Percentiles rank a stretch among this genome's conserved stretches.
These are phyloP conservation scores for Phytophthora boehmeriae DNA, from an alignment of 352 stramenopile genomes.

Conservation along the genomic window DNA sequence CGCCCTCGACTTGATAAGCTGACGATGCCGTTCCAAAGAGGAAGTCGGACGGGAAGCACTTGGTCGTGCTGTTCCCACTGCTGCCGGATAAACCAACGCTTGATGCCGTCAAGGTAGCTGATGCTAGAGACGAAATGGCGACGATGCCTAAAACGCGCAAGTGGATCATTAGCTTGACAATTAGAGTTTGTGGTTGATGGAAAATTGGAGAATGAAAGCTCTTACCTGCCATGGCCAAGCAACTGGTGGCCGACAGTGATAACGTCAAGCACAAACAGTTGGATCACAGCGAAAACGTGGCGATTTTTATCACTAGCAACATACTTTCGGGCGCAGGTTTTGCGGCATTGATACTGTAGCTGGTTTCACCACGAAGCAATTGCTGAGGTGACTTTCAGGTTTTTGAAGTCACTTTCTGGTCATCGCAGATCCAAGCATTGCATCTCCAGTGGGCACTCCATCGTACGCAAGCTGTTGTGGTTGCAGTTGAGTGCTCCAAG, in stretches of 20 bases:
- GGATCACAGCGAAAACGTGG: too few species aligned
- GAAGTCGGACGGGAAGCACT: constrained; percentile 77
- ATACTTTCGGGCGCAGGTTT: too few species aligned
- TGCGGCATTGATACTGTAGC: too few species aligned
- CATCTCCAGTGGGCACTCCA: too few species aligned
- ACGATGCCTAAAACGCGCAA: constrained; percentile 7
- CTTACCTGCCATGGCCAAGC: too few species aligned
- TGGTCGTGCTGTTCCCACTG: constrained; percentile 7
- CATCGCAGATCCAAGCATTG: constrained; percentile 3
- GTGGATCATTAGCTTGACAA: constrained; percentile 6
- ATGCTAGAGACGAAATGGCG: background rate
- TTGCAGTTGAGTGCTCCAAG: too few species aligned
- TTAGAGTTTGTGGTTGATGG: constrained; percentile 3
- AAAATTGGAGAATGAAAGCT: constrained; percentile 11
- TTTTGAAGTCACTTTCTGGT: background rate
- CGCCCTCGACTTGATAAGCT: constrained; percentile 95
- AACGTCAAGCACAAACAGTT: background rate
- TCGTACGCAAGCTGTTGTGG: too few species aligned
- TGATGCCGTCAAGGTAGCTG: constrained; percentile 13
- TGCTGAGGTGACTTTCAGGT: too few species aligned
- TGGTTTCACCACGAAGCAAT: too few species aligned
- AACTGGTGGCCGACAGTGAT: too few species aligned
- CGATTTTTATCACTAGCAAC: too few species aligned
- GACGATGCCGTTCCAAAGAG: constrained; percentile 90
- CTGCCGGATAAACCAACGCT: background rate